Evolutionary conservation across 2,329 filamentous ascomycete species (phyloP), one percentile per base, ranked within the genome.

Genomic region (Knoxdaviesia proteae): DNA sequence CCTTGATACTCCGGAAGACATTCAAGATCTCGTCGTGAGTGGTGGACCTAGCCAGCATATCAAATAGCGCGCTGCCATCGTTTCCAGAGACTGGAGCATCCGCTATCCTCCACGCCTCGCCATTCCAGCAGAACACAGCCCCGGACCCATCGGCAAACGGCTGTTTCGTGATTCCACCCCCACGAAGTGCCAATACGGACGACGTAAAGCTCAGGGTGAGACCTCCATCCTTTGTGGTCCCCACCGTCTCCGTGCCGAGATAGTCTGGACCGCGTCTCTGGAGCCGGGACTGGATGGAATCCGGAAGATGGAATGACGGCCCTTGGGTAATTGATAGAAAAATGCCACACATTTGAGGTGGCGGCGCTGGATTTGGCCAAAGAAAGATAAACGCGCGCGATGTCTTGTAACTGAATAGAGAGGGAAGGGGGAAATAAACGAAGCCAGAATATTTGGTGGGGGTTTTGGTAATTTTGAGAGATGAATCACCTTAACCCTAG

Each of bases 41-140:
- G 40, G 46, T 34, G 47, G 52, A 48, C 30, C 40, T 45, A 38
- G 47, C 39, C 40, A 94, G 64, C 35, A 71, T 53, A 34, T 65
- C 53, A 52, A 88, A 77, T 11, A 96, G 64, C 6, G 63, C 60
- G 51, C 79, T 68, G 3, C 82, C 82, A 58, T 98, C 90, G 54
- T 94, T 94, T 45, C 76, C 81, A 5, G 53, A 45, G n/a, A 94
- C 64, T 1, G 57, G 52, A 7, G 67, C 51, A 34, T 67, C 68
- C 6, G 59, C 60, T 41, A 93, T 67, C 45, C 71, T 78, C 90
- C 90, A 98, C 1, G 86, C 88, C 56, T 98, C 90, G 38, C 90
- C 90, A 54, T 98, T 98, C 90, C 90, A 98, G 67, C 88, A 94
- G 2, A 98, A 66, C 1, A 83, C 64, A 1, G 79, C 84, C 4